Percentiles rank a stretch among this genome's conserved stretches.
These are phyloP conservation scores for Wakefieldia striispora DNA, from an alignment of 768 basidiomycete genomes.

Conservation along the genomic window DNA sequence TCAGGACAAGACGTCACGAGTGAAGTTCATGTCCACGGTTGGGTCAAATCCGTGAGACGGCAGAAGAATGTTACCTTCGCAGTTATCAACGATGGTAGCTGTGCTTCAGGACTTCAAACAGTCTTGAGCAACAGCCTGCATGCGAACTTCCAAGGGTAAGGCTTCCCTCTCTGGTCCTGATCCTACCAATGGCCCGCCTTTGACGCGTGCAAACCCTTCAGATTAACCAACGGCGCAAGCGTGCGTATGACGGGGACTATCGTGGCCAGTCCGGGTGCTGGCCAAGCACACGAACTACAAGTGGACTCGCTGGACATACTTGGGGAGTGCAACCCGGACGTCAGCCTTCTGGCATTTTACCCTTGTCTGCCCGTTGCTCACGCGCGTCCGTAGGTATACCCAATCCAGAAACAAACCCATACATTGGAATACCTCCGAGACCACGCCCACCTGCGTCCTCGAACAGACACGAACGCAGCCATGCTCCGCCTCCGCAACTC, in stretches of 20 bases:
- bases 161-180: neutral
- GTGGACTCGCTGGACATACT: constrained; percentile 48
- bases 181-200: neutral
- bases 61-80: constrained; percentile 91
- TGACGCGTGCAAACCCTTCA: constrained; percentile 19
- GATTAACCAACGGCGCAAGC: constrained; percentile 54
- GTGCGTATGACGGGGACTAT: constrained; percentile 50
- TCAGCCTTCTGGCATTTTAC: constrained; percentile 22
- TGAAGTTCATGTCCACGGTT: constrained; percentile 59
- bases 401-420: constrained; percentile 87
- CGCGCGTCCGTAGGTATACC: constrained; percentile 58
- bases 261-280: constrained; percentile 44
- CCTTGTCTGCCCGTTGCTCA: constrained; percentile 4
- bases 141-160: constrained; percentile 20
- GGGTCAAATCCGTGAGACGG: constrained; percentile 81
- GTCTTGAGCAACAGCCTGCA: constrained; percentile 49
- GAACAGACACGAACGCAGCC: constrained; percentile 68
- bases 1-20: constrained; percentile 8
- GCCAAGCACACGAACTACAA: constrained; percentile 52
- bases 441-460: constrained; percentile 81
- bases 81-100: constrained; percentile 79
- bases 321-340: constrained; percentile 60
- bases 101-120: constrained; percentile 67
- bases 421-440: constrained; percentile 80
- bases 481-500: constrained; percentile 72